These are phyloP conservation scores for Fragaria ananassa DNA, from an alignment of 306 rosid species.

Conservation along the genomic window DNA sequence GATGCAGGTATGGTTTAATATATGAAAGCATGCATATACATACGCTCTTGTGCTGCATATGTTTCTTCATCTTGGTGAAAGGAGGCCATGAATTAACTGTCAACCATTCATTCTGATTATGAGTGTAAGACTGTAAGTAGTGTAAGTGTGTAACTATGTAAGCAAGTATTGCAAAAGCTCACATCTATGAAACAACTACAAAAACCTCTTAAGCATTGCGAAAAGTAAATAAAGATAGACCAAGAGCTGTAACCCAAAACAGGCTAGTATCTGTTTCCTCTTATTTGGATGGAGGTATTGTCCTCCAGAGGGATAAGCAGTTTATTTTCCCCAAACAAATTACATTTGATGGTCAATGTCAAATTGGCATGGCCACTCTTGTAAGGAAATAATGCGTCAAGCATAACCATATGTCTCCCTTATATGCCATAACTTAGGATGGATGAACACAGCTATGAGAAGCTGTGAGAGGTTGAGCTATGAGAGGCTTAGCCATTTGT, in stretches of 20 bases:
- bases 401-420: not conserved
- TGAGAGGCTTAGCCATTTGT: slow-evolving; percentile 27
- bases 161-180: no score
- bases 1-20: not conserved
- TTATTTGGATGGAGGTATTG: no score
- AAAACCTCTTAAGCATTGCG: no score
- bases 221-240: no score
- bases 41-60: no score
- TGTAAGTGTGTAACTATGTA: no score
- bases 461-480: slow-evolving; percentile 27
- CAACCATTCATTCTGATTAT: not conserved
- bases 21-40: no score
- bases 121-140: no score
- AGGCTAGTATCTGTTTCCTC: no score
- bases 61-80: no score
- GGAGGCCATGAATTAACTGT: not conserved
- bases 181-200: no score
- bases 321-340: no score
- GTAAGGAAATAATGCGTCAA: not conserved
- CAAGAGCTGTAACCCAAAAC: not conserved
- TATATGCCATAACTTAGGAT: not conserved
- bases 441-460: not conserved
- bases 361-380: not conserved
- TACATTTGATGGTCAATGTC: not conserved
- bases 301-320: not conserved